phyloP scores from a whole-genome alignment of 768 basidiomycete genomes.

The Auricularia auricula-judae region DNA sequence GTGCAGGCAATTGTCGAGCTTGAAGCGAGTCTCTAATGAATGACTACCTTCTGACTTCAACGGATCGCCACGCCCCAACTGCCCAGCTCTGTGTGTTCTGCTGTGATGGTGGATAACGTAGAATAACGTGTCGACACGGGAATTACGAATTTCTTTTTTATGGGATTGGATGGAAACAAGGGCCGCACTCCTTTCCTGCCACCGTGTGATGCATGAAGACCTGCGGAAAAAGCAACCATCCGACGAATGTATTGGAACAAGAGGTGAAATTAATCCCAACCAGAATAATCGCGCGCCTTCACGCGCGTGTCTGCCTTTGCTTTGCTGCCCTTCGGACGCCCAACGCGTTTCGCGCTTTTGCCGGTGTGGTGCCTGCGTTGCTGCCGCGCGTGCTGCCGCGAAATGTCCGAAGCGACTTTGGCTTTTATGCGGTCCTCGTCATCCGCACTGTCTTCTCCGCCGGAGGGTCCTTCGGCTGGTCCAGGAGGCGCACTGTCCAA shows the following conservation, averaged over 20 bases:
- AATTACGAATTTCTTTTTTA: not conserved
- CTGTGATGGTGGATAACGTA: not conserved
- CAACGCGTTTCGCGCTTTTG: conserved; percentile 45
- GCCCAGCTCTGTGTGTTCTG: too few species aligned
- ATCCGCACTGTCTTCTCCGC: conserved; percentile 14
- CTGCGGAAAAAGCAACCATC: too few species aligned
- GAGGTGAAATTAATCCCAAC: conserved; percentile 34
- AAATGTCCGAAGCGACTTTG: conserved; percentile 46
- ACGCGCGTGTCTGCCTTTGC: conserved; percentile 67
- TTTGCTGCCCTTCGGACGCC: conserved; percentile 69
- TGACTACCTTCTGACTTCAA: not conserved
- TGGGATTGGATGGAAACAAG: not conserved
- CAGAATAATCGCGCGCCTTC: conserved; percentile 22
- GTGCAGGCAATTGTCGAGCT: conserved; percentile 54
- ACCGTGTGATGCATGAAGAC: too few species aligned
- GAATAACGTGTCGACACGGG: not conserved
- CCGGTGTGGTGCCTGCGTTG: conserved; percentile 74
- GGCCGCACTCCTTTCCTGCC: too few species aligned
- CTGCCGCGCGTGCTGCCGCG: conserved; percentile 46
- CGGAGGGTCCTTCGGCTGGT: not conserved
- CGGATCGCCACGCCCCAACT: too few species aligned
- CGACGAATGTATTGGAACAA: not conserved
- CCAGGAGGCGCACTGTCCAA: not conserved
- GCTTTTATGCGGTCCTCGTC: not conserved
- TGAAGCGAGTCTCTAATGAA: conserved; percentile 24